Evolutionary conservation across 805 yeast genomes (phyloP).

Genomic region (Metschnikowia anglica): DNA sequence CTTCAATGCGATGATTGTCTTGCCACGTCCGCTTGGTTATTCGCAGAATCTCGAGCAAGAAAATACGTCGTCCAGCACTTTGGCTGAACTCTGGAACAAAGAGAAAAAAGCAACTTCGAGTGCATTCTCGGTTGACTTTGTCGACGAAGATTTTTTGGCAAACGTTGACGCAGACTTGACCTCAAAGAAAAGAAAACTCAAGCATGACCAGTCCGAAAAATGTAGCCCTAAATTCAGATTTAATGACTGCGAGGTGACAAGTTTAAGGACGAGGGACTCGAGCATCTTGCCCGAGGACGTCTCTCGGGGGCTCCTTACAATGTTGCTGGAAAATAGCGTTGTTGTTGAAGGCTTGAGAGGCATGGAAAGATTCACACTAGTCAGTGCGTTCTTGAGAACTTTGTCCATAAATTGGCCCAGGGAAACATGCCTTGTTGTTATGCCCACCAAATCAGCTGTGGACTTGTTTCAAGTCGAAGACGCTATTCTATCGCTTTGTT

Average conservation of each 20-base stretch:
- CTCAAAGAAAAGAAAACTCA: slow-evolving; percentile 3
- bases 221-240: background rate
- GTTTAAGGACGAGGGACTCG: background rate
- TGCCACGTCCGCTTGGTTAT: slow-evolving; percentile 4
- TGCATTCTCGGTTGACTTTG: slow-evolving; percentile 1
- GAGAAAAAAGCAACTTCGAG: background rate
- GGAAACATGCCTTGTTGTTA: slow-evolving; percentile 13
- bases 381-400: slow-evolving; percentile 3
- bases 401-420: background rate
- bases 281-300: slow-evolving; percentile 2
- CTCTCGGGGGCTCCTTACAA: slow-evolving; percentile 1
- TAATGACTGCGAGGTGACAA: background rate
- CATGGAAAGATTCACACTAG: background rate
- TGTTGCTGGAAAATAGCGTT: background rate
- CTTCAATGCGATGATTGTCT: slow-evolving; percentile 14
- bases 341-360: background rate
- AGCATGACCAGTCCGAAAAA: background rate
- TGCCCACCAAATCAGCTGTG: slow-evolving; percentile 16
- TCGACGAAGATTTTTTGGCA: background rate
- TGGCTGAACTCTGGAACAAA: background rate
- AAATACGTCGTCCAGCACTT: background rate
- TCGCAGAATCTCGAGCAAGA: background rate
- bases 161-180: background rate
- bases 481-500: background rate
- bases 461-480: slow-evolving; percentile 8